A percentile compares a stretch with the other conserved stretches of the same genome.
Conservation (phyloP, 768 basidiomycete species). For the Pleurotus djamor region DNA sequence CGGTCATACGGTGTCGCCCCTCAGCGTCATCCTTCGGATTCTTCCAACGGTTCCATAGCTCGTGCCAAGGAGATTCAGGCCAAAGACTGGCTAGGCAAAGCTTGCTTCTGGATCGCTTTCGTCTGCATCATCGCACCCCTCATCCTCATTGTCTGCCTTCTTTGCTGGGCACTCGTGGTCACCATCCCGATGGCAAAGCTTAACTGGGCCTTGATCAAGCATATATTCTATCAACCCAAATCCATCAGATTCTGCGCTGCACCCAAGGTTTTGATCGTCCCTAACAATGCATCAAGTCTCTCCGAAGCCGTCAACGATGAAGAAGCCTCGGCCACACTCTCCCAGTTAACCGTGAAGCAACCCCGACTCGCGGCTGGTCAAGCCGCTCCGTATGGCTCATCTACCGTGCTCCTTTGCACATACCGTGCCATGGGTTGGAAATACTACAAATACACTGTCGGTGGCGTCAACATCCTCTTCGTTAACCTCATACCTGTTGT, state of each 20-base stretch:
- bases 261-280: constrained; percentile 65
- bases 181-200: constrained; percentile 98
- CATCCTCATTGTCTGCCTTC: constrained; percentile 81
- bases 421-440: constrained; percentile 88
- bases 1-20: constrained; percentile 72
- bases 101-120: constrained; percentile 83
- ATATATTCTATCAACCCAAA: constrained; percentile 77
- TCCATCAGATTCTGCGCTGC: constrained; percentile 92
- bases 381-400: constrained; percentile 77
- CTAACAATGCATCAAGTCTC: constrained; percentile 22
- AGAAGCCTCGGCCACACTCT: constrained; percentile 19
- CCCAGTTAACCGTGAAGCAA: constrained; percentile 66
- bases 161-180: constrained; percentile 95
- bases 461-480: constrained; percentile 98
- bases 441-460: constrained; percentile 99
- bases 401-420: constrained; percentile 88
- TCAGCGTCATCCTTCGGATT: constrained; percentile 25
- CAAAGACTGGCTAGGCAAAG: constrained; percentile 61
- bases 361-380: constrained; percentile 84
- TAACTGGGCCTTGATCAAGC: constrained; percentile 89
- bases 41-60: constrained; percentile 26
- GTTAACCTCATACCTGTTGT: constrained; percentile 93
- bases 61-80: constrained; percentile 29
- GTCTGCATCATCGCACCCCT: constrained; percentile 80
- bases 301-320: constrained; percentile 19